A percentile compares a stretch with the other conserved stretches of the same genome.
Evolutionary conservation across 2,329 filamentous ascomycete genomes (phyloP).

Genomic region (Raffaelea albimanens): DNA sequence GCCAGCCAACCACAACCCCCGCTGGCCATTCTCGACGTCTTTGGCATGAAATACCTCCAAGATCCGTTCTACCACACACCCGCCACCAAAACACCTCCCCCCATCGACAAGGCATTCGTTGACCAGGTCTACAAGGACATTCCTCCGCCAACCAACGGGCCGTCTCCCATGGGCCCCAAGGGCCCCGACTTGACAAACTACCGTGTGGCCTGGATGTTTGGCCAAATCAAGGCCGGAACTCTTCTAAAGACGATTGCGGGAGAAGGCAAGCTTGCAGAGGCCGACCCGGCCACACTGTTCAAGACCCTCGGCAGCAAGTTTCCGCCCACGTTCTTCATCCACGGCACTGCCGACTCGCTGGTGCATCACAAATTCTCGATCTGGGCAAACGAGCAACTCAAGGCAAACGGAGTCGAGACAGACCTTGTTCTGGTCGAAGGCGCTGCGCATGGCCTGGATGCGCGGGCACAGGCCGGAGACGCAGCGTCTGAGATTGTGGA

Average conservation of each 20-base stretch:
- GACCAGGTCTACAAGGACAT: not conserved
- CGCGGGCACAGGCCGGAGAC: not conserved
- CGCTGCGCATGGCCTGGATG: not conserved
- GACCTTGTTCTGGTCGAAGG: not conserved
- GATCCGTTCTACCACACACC: not conserved
- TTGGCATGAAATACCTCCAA: not conserved
- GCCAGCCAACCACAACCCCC: not conserved
- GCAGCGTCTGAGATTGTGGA: not conserved
- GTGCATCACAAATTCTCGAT: not conserved
- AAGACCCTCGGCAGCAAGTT: not conserved
- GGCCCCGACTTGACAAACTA: not conserved
- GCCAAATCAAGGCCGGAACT: not conserved
- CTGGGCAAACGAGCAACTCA: not conserved
- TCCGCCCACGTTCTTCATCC: not conserved
- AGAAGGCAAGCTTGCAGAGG: not conserved
- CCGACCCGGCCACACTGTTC: not conserved
- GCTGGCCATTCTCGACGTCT: not conserved
- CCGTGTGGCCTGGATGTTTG: not conserved
- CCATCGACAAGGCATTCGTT: not conserved
- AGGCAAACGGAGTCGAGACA: not conserved
- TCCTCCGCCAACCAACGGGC: not conserved
- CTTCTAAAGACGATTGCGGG: not conserved
- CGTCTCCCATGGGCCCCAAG: not conserved
- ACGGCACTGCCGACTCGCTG: not conserved
- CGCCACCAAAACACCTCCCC: not conserved